phyloP scores from a whole-genome alignment of 2,329 filamentous ascomycete species.

The Colletotrichum cereale region DNA sequence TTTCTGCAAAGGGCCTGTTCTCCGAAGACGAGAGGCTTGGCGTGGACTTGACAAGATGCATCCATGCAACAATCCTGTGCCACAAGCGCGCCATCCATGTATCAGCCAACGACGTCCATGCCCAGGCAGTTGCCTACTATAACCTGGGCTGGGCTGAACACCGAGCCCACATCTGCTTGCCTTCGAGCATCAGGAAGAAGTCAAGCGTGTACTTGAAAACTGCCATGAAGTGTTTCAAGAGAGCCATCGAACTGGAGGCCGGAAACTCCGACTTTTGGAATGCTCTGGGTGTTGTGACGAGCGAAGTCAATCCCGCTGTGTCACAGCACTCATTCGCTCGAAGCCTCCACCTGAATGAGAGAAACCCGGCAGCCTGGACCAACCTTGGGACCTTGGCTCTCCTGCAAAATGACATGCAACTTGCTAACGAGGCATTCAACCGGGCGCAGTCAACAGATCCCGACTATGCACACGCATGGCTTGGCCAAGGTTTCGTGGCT shows the following conservation, averaged over 20 bases:
- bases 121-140: constrained; percentile 96
- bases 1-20: constrained; percentile 59
- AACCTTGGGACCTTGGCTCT: constrained; percentile 91
- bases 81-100: constrained; percentile 88
- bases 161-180: constrained; percentile 78
- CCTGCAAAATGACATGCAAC: constrained; percentile 82
- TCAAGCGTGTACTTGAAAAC: constrained; percentile 80
- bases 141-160: constrained; percentile 97
- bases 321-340: constrained; percentile 94
- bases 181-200: constrained; percentile 64
- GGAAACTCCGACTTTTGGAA: constrained; percentile 99
- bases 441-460: constrained; percentile 94
- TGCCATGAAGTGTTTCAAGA: constrained; percentile 91
- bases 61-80: constrained; percentile 82
- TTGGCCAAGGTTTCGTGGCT: constrained; percentile 91
- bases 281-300: constrained; percentile 90
- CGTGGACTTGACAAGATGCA: constrained; percentile 67
- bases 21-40: constrained; percentile 61
- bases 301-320: constrained; percentile 85
- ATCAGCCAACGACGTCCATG: constrained; percentile 80
- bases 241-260: constrained; percentile 93
- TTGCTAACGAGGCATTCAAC: constrained; percentile 93
- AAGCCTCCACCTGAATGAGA: constrained; percentile 92
- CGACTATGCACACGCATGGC: constrained; percentile 92
- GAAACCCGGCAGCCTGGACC: constrained; percentile 87